Evolutionary conservation across 2,329 filamentous ascomycete genomes (phyloP).

Genomic region (Phyllosticta citriasiana): DNA sequence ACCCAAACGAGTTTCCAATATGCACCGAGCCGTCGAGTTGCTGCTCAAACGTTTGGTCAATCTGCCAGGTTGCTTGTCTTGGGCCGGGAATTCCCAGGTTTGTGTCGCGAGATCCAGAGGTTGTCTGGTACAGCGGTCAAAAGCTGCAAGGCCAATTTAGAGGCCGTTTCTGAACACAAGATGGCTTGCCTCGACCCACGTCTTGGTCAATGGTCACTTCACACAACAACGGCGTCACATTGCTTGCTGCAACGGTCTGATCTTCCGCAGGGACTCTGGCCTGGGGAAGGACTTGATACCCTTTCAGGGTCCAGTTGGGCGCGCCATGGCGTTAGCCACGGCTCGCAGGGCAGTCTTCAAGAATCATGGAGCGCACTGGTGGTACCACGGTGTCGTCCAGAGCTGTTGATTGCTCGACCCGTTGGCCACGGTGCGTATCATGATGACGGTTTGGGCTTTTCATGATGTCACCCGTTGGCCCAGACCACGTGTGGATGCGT

Average conservation of each 20-base stretch:
- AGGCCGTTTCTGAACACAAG: not conserved
- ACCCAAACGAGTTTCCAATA: not conserved
- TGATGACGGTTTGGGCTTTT: constrained; percentile 1
- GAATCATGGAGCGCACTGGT: not conserved
- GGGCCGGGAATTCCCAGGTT: not conserved
- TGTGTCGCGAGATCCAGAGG: not conserved
- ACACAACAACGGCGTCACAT: constrained; percentile 9
- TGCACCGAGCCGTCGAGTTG: not conserved
- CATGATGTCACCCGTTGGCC: constrained; percentile 8
- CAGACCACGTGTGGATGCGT: constrained; percentile 5
- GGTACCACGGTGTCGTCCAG: not conserved
- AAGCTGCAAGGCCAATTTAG: constrained; percentile 1
- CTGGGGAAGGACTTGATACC: not conserved
- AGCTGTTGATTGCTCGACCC: not conserved
- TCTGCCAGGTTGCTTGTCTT: not conserved
- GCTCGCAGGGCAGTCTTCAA: not conserved
- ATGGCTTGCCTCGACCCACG: not conserved
- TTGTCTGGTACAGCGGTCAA: not conserved
- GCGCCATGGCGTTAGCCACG: not conserved
- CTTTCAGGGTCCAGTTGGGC: not conserved
- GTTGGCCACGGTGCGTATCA: not conserved
- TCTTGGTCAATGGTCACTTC: not conserved
- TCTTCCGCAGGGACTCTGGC: constrained; percentile 1
- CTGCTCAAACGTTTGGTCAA: not conserved
- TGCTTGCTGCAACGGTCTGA: constrained; percentile 7